Base-by-base conservation (phyloP, 192 early-diverging fungal species). In the Entrophospora sp. region DNA sequence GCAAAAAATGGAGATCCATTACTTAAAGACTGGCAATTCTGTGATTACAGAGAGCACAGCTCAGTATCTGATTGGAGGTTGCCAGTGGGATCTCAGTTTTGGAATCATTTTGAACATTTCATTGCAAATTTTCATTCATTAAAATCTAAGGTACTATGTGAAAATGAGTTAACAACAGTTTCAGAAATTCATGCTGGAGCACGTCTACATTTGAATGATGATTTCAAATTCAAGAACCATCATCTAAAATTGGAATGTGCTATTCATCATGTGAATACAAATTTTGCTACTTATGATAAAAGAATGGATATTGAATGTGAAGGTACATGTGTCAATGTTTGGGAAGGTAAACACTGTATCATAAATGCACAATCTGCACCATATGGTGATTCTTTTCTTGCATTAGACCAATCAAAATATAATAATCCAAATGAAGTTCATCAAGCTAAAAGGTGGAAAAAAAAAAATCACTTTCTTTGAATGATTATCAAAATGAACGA, bases 391-490 rank as follows among this genome's bases (percentile, higher is more conserved):
- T 51, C 52, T 24, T 68, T 58, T 27, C 56, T 58, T 58, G 16
- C 20, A 27, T 58, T 58, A 36, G 56, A 58, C 18, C 38, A 40
- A 14, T 14, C 38, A 14, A n/a, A n/a, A 45, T 28, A n/a, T n/a
- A n/a, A n/a, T 46, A 57, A 28, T 37, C 10, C 42, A 46, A 73
- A 56, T n/a, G 72, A 73, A 66, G 60, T 69, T 34, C 72, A 73
- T 44, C 43, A 44, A 44, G n/a, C 67, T 69, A 18, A 9, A 27
- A 36, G 36, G 12, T 44, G 18, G 14, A n/a, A 18, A 44, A 44
- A n/a, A 44, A n/a, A 10, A 44, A 44, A n/a, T 44, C 43, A 44
- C 18, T 44, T 16, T n/a, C 43, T 1, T 18, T n/a, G 43, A 44
- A 44, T 10, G 18, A 44, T 1, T 52, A 52, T 52, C 0, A 52